Evolutionary conservation across 2,329 filamentous ascomycete species (phyloP).

Genomic region (Anisogramma anomala): DNA sequence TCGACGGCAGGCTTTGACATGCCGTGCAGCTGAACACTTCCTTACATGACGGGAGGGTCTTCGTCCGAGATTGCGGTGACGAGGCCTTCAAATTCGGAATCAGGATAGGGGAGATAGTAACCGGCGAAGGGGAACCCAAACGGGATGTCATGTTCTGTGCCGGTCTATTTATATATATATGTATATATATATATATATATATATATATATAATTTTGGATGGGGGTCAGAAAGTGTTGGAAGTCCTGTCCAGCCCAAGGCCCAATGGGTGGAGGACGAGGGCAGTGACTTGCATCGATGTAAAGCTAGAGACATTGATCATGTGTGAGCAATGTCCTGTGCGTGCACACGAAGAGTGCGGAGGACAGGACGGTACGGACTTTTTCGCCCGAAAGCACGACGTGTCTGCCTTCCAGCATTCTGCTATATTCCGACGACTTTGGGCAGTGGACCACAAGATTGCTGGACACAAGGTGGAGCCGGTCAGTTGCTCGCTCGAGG

Average conservation of each 20-base stretch:
- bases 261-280: neutral
- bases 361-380: conserved; percentile 17
- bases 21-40: neutral
- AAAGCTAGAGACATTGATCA: conserved; percentile 25
- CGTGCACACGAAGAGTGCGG: neutral
- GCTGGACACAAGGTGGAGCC: neutral
- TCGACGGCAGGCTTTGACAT: neutral
- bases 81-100: conserved; percentile 33
- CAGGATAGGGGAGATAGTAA: conserved; percentile 47
- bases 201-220: too few species aligned
- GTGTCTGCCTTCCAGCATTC: conserved; percentile 31
- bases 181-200: too few species aligned
- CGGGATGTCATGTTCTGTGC: conserved; percentile 18
- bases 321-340: neutral
- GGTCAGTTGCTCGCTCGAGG: neutral
- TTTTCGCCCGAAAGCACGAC: conserved; percentile 34
- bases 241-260: neutral
- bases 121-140: conserved; percentile 42
- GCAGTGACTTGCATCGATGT: conserved; percentile 26
- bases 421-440: conserved; percentile 33
- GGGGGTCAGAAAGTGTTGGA: too few species aligned
- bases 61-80: conserved; percentile 36
- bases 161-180: conserved; percentile 18
- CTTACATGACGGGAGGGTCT: conserved; percentile 32
- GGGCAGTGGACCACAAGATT: conserved; percentile 35